These are phyloP conservation scores for Pholiota molesta DNA, from an alignment of 768 basidiomycete genomes.

Conservation along the genomic window DNA sequence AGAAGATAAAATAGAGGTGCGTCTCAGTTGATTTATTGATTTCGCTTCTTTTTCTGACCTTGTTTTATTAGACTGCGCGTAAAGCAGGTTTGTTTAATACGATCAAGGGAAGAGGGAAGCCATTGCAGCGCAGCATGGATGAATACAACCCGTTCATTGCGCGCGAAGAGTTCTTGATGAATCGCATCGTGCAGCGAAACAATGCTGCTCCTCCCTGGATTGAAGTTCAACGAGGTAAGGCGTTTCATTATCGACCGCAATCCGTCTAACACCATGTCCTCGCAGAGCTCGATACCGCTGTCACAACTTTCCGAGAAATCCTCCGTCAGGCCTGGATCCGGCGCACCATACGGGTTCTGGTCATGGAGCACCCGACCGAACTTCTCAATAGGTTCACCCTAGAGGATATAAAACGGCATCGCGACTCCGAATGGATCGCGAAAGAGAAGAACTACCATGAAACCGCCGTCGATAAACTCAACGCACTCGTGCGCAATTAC, in stretches of 20 bases:
- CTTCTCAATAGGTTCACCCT: slow-evolving; percentile 37
- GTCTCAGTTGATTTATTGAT: neutral
- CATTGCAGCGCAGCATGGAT: slow-evolving; percentile 38
- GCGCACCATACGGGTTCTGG: slow-evolving; percentile 67
- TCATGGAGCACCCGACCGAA: slow-evolving; percentile 43
- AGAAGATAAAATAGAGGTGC: slow-evolving; percentile 81
- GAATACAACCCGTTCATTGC: slow-evolving; percentile 62
- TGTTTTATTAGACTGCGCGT: slow-evolving; percentile 54
- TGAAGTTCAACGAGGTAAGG: slow-evolving; percentile 69
- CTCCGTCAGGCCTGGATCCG: slow-evolving; percentile 75
- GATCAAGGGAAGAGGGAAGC: slow-evolving; percentile 65
- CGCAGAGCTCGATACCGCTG: slow-evolving; percentile 67
- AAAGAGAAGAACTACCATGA: slow-evolving; percentile 72
- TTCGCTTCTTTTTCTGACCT: neutral
- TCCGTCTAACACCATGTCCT: neutral
- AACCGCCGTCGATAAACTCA: slow-evolving; percentile 69
- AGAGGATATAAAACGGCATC: slow-evolving; percentile 43
- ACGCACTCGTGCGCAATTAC: slow-evolving; percentile 76
- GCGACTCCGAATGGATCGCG: slow-evolving; percentile 72
- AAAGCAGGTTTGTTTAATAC: slow-evolving; percentile 69
- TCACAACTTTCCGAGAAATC: slow-evolving; percentile 63
- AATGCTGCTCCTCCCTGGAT: slow-evolving; percentile 90
- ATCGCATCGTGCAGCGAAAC: slow-evolving; percentile 79
- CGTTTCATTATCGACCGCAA: neutral
- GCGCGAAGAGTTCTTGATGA: slow-evolving; percentile 83